A percentile compares a stretch with the other conserved stretches of the same genome.
Evolutionary conservation across 306 rosid species (phyloP).

Genomic region (Prunus davidiana): DNA sequence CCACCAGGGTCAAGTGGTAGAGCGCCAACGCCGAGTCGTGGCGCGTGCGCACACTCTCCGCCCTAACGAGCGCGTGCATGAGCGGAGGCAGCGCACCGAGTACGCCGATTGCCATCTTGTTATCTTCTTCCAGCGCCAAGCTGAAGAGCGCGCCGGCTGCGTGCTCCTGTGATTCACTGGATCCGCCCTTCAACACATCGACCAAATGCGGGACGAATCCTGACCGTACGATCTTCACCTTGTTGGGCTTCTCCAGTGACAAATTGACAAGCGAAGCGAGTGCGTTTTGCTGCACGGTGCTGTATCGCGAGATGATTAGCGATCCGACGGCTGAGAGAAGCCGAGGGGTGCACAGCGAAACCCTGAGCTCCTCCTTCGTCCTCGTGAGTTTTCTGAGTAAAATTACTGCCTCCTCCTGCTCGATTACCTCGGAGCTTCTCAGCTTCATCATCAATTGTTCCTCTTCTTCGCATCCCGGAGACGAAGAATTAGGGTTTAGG

Average conservation of each 20-base stretch:
- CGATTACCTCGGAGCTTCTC: conserved; percentile 49
- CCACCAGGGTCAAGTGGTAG: conserved; percentile 67
- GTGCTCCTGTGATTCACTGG: conserved; percentile 78
- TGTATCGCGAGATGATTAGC: conserved; percentile 49
- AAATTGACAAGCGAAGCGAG: conserved; percentile 79
- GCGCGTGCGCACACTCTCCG: conserved; percentile 67
- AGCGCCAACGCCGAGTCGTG: conserved; percentile 81
- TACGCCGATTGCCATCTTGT: conserved; percentile 87
- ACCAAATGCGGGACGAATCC: conserved; percentile 69
- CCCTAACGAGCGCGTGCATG: conserved; percentile 63
- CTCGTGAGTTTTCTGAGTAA: conserved; percentile 59
- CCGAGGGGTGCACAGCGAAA: conserved; percentile 54
- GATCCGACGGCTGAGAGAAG: conserved; percentile 46
- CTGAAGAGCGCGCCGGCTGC: conserved; percentile 97
- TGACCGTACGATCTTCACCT: conserved; percentile 76
- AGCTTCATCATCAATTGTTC: conserved; percentile 37
- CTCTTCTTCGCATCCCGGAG: conserved; percentile 44
- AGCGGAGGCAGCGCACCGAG: conserved; percentile 80
- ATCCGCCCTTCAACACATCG: conserved; percentile 64
- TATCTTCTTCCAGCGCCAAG: conserved; percentile 70
- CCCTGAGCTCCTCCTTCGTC: conserved; percentile 51
- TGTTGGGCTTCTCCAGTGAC: conserved; percentile 72
- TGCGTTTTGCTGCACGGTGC: conserved; percentile 68
- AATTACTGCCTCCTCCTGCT: conserved; percentile 67
- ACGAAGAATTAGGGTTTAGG: conserved; percentile 44